phyloP scores from a whole-genome alignment of 1,139 yeast species.

The Pichia sp. region DNA sequence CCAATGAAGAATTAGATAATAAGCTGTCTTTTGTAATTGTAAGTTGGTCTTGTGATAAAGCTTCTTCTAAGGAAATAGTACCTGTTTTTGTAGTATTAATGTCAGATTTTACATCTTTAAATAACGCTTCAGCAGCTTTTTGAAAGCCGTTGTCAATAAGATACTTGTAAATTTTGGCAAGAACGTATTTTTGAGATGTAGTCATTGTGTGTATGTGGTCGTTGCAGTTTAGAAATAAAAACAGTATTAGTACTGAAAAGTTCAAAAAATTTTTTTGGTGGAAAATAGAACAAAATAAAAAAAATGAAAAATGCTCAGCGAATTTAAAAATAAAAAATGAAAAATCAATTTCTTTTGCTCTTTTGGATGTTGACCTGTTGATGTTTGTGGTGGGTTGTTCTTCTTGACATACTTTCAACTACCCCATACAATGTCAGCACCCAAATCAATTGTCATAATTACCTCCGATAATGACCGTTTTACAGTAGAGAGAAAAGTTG shows the following conservation, averaged over 20 bases:
- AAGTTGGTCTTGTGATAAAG: conserved; percentile 1
- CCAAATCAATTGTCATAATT: conserved; percentile 47
- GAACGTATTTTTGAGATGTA: conserved; percentile 5
- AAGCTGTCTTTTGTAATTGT: conserved; percentile 10
- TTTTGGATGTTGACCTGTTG: background rate
- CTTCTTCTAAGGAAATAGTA: conserved; percentile 2
- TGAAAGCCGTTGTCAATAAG: conserved; percentile 2
- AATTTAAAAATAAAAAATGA: background rate
- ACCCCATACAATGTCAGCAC: conserved; percentile 18
- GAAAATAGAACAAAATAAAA: background rate
- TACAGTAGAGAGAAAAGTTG: conserved; percentile 74
- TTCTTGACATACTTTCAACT: too few relatives aligned
- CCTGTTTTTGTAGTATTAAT: conserved; percentile 1
- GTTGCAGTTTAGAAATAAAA: background rate
- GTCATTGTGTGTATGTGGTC: conserved; percentile 1
- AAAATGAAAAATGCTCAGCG: background rate
- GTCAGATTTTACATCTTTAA: conserved; percentile 4
- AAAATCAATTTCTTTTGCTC: background rate
- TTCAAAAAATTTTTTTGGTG: background rate
- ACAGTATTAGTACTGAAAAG: background rate
- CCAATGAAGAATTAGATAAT: conserved; percentile 18
- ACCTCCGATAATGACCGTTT: conserved; percentile 72
- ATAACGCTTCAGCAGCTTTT: conserved; percentile 6
- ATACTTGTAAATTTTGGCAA: conserved; percentile 5
- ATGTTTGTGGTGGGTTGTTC: background rate